Evolutionary conservation across 1,139 yeast genomes (phyloP).

Genomic region (Hyphopichia pseudoburtonii): DNA sequence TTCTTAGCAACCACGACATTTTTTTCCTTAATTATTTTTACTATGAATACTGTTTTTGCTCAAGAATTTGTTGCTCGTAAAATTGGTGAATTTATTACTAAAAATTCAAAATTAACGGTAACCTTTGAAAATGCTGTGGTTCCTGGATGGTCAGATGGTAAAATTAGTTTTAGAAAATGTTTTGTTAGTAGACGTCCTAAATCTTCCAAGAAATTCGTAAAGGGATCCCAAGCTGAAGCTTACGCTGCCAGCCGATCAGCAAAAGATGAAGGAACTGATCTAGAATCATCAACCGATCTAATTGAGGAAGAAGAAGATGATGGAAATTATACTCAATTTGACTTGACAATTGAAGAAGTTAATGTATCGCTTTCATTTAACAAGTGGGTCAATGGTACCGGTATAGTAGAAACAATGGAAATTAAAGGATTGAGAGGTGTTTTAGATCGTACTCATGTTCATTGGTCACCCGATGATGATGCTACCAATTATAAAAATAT

Average conservation of each 20-base stretch:
- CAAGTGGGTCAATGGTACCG: conserved; percentile 89
- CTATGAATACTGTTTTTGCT: conserved; percentile 83
- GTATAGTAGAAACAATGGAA: conserved; percentile 79
- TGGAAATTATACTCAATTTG: conserved; percentile 95
- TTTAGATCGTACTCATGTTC: conserved; percentile 84
- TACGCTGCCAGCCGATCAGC: conserved; percentile 44
- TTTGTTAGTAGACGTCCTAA: conserved; percentile 84
- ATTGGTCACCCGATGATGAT: conserved; percentile 80
- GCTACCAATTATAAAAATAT: conserved; percentile 77
- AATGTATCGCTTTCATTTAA: conserved; percentile 76
- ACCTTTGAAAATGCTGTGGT: conserved; percentile 92
- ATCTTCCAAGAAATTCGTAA: conserved; percentile 49
- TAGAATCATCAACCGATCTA: conserved; percentile 15
- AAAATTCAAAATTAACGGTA: conserved; percentile 81
- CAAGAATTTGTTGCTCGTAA: conserved; percentile 84
- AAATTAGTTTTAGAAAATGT: conserved; percentile 79
- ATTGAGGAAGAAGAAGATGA: conserved; percentile 57
- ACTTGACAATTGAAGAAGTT: conserved; percentile 82
- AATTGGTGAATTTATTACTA: conserved; percentile 80
- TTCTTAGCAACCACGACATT: conserved; percentile 89
- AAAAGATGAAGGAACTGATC: conserved; percentile 11
- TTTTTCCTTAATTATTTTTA: conserved; percentile 71
- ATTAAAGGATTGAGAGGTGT: conserved; percentile 87
- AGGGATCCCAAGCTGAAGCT: conserved; percentile 75
- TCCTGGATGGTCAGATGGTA: conserved; percentile 92